Conservation (phyloP, 441 rosid genomes). For the Brassica balearica region DNA sequence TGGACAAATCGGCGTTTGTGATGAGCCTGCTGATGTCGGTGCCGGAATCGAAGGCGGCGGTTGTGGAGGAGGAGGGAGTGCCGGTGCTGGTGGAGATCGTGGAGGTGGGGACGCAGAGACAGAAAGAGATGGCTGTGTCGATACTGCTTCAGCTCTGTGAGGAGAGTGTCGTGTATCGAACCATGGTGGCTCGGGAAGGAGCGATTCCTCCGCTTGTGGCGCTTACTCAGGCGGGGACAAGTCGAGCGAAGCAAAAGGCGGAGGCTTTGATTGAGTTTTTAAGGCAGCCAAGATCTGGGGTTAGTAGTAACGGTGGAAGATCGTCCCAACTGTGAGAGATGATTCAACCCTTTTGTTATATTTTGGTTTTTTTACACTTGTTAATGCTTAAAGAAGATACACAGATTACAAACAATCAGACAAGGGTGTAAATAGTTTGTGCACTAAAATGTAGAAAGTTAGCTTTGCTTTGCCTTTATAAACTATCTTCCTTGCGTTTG, state of each 20-base stretch:
- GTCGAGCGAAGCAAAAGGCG: conserved; percentile 92
- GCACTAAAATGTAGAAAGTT: neutral
- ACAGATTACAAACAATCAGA: neutral
- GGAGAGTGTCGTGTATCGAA: conserved; percentile 61
- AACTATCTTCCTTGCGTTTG: conserved; percentile 15
- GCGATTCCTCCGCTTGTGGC: conserved; percentile 90
- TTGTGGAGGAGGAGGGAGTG: conserved; percentile 90
- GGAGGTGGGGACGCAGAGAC: no score
- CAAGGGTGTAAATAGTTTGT: conserved; percentile 37
- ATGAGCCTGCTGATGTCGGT: conserved; percentile 59
- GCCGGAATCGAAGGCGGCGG: conserved; percentile 71
- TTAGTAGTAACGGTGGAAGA: conserved; percentile 58
- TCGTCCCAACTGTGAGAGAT: conserved; percentile 42
- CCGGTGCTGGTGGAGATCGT: conserved; percentile 81
- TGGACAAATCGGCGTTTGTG: conserved; percentile 87
- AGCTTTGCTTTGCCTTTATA: conserved; percentile 6
- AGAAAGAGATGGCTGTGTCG: no score
- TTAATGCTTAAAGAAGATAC: conserved; percentile 1
- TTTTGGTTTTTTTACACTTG: neutral
- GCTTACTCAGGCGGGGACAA: conserved; percentile 80
- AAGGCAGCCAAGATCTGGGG: conserved; percentile 85
- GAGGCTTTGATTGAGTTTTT: conserved; percentile 74
- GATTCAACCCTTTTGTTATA: conserved; percentile 9
- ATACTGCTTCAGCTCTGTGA: conserved; percentile 70
- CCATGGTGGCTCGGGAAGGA: conserved; percentile 90